phyloP scores from a whole-genome alignment of 23 red algal genomes.

The Gracilaria vermiculophylla region DNA sequence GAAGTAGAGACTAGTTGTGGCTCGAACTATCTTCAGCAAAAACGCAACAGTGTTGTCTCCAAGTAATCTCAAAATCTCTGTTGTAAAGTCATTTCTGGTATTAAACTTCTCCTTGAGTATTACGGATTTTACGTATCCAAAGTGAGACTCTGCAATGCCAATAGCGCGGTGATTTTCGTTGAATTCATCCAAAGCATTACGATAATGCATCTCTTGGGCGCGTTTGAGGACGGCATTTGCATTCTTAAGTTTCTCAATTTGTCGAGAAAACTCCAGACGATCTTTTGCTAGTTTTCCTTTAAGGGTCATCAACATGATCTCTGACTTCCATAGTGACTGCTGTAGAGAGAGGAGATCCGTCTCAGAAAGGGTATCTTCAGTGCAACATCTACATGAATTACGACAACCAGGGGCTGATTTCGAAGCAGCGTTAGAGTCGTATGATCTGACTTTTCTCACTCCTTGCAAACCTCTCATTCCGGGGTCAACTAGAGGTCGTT shows the following conservation, averaged over 20 bases:
- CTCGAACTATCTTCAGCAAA: constrained; percentile 17
- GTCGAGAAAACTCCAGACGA: not conserved
- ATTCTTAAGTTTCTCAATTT: not conserved
- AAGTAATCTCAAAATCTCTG: not conserved
- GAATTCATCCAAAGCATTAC: constrained; percentile 28
- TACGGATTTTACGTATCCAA: constrained; percentile 26
- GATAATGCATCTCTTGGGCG: constrained; percentile 41
- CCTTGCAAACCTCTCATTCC: not conserved
- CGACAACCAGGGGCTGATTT: not conserved
- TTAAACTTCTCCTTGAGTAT: not conserved
- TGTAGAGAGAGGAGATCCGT: not conserved
- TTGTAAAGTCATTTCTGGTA: not conserved
- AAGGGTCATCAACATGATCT: not conserved
- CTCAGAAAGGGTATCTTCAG: not conserved
- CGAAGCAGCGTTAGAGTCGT: not conserved
- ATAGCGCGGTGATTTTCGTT: constrained; percentile 36
- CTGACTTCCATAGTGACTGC: not conserved
- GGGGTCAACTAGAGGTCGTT: not conserved
- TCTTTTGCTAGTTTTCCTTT: not conserved
- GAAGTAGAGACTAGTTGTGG: constrained; percentile 9
- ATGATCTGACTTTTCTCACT: not conserved
- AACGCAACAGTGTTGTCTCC: constrained; percentile 17
- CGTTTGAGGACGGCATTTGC: not conserved
- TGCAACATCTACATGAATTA: not conserved
- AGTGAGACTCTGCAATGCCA: constrained; percentile 18